A percentile compares a stretch with the other conserved stretches of the same genome.
Evolutionary conservation across 306 rosid species (phyloP).

Genomic region (Fagus crenata): DNA sequence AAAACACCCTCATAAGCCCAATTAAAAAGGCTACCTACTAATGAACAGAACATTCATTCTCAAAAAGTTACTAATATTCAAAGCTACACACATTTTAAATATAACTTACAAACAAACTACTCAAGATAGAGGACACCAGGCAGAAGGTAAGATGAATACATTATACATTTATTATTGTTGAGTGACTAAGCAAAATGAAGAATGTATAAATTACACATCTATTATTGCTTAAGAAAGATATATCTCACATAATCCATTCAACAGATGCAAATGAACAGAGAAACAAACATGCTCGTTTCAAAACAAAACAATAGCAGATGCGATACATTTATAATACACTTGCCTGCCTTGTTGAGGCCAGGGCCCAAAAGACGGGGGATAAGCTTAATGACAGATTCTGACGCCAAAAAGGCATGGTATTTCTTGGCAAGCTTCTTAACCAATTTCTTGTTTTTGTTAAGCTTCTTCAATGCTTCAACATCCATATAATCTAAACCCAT

Average conservation of each 20-base stretch:
- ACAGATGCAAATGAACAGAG: not conserved
- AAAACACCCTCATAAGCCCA: not conserved
- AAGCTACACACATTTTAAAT: not conserved
- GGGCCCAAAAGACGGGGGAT: constrained; percentile 90
- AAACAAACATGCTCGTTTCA: not conserved
- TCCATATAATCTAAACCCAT: constrained; percentile 78
- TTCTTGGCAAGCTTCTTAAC: constrained; percentile 84
- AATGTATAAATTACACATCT: not conserved
- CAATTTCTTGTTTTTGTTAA: constrained; percentile 74
- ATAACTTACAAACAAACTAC: not conserved
- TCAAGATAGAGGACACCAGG: not conserved
- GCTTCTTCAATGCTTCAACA: constrained; percentile 79
- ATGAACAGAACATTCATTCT: not conserved
- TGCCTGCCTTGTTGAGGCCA: constrained; percentile 94
- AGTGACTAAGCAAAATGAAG: not conserved
- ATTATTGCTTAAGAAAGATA: not conserved
- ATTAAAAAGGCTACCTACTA: not conserved
- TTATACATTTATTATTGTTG: not conserved
- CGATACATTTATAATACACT: constrained; percentile 15
- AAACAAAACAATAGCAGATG: not conserved
- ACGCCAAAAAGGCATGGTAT: constrained; percentile 83
- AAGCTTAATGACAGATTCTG: constrained; percentile 87
- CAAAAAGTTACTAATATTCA: not conserved
- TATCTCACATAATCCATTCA: not conserved
- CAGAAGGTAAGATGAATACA: not conserved